Percentiles rank a stretch among this genome's conserved stretches.
Conservation (phyloP, 2,329 filamentous ascomycete species). For the Trichoderma arundinaceum region DNA sequence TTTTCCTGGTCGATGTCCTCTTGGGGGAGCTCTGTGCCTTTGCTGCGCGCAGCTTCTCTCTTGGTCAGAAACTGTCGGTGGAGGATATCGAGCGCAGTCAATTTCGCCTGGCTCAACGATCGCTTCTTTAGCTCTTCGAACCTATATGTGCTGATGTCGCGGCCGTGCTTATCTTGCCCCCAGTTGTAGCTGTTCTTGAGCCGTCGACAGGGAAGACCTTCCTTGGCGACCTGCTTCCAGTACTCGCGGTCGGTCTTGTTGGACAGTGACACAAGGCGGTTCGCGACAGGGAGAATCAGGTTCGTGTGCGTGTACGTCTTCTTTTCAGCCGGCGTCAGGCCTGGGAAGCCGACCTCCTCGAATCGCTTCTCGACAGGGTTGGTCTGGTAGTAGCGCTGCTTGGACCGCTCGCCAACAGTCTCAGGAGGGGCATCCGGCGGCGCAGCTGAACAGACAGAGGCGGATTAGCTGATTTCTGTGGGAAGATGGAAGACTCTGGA, state of each 20-base stretch:
- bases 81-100: slow-evolving; percentile 52
- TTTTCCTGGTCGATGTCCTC: slow-evolving; percentile 55
- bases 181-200: slow-evolving; percentile 51
- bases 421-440: slow-evolving; percentile 46
- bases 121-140: slow-evolving; percentile 54
- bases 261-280: slow-evolving; percentile 44
- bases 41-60: slow-evolving; percentile 41
- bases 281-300: slow-evolving; percentile 51
- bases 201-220: slow-evolving; percentile 55
- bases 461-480: not conserved
- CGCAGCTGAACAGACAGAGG: slow-evolving; percentile 29
- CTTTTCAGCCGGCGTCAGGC: slow-evolving; percentile 55
- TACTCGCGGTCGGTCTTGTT: slow-evolving; percentile 61
- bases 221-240: slow-evolving; percentile 62
- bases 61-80: slow-evolving; percentile 53
- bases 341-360: slow-evolving; percentile 53
- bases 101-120: slow-evolving; percentile 48
- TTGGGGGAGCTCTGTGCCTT: slow-evolving; percentile 40
- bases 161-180: slow-evolving; percentile 58
- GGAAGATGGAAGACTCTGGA: too few relatives aligned
- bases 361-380: slow-evolving; percentile 56
- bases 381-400: slow-evolving; percentile 55
- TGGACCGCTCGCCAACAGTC: slow-evolving; percentile 57
- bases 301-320: slow-evolving; percentile 56
- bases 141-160: slow-evolving; percentile 55